Base-by-base conservation (phyloP, 2,329 filamentous ascomycete genomes). In the Harringtonia aguacate region DNA sequence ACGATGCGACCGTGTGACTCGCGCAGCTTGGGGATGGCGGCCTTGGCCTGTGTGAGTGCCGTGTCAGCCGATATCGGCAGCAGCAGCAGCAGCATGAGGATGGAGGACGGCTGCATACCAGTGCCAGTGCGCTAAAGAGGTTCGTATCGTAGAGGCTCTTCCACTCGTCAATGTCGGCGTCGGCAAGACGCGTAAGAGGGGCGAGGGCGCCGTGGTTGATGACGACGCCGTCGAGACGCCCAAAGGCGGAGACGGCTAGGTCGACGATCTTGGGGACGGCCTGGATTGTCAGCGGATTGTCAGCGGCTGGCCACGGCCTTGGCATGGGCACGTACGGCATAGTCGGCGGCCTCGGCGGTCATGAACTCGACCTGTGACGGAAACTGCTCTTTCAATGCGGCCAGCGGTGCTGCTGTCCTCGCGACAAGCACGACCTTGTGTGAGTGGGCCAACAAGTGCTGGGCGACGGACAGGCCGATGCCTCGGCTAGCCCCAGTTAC, bases 201-300 rank as follows among this genome's bases (percentile, higher is more conserved):
- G 79, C 74, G 36, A 98, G 65, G 1, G 79, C 70, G 18, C 88
- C 89, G 58, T 98, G 92, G 61, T 97, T 97, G 49, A 97, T 67
- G 13, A 98, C 77, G 36, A 98, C 60, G 2, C 81, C 84, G 58
- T 98, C 88, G 5, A 98, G 64, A 39, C 68, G 70, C 10, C 81
- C 82, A 60, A 86, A 97, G 0, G 74, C 66, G 24, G 73, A 65
- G 12, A 84, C 56, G 0, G 88, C 83, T 1, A 79, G 63, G 4
- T 81, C 68, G 5, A 86, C 76, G 5, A 84, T 74, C 56, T 75
- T 75, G 1, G 71, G 61, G 4, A 77, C 74, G 24, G 83, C 61
- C 73, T 75, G 48, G 20, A 14, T 20, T 8, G 35, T 21, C 14
- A 27, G 34, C 30, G 28, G 18, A 18, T 8, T 13, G 38, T 49